Base-by-base conservation (phyloP, 2,329 filamentous ascomycete genomes). In the Apiospora sp. region DNA sequence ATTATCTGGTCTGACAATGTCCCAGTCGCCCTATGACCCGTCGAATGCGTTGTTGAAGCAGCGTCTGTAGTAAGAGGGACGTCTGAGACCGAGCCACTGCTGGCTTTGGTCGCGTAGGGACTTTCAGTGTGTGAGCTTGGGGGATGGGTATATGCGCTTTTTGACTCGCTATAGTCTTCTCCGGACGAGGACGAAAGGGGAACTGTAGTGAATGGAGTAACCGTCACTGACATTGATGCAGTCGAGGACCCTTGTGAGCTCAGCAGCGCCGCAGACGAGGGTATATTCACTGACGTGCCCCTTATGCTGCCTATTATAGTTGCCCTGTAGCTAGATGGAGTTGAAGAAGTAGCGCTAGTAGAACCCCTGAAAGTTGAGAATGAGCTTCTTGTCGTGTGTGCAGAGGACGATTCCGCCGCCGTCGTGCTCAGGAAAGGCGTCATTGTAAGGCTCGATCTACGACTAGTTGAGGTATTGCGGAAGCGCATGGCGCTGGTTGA, bases 1-100 rank as follows among this genome's bases (percentile, higher is more conserved):
- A 4, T 5, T 12, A 19, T 51, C 49, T 8, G 49, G 54, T 71
- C 48, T 69, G 69, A 46, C 69, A 46, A 64, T 51, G 69, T 37
- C 3, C 22, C 37, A 69, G 22, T 24, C 2, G 61, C 69, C 49
- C 71, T 46, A 27, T 34, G 46, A n/a, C 43, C 69, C n/a, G 30
- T n/a, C n/a, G 58, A n/a, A 1, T n/a, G 30, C 13, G 30, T 0
- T n/a, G 7, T 12, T n/a, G 19, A 13, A 13, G 8, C 16, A 7
- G 14, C 8, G 30, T 41, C 6, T 13, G 5, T 4, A 64, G 5
- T 8, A 41, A 1, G 4, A 19, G 30, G 37, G 7, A 30, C 1
- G 7, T 10, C 19, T 41, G 34, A 13, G 22, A n/a, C 58, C 14
- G 0, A n/a, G 10, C 8, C 4, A 12, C 58, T n/a, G 5, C 3